Evolutionary conservation across 2,329 filamentous ascomycete genomes (phyloP), one percentile per base, ranked within the genome.

Genomic region (Colletotrichum cordylinicola): DNA sequence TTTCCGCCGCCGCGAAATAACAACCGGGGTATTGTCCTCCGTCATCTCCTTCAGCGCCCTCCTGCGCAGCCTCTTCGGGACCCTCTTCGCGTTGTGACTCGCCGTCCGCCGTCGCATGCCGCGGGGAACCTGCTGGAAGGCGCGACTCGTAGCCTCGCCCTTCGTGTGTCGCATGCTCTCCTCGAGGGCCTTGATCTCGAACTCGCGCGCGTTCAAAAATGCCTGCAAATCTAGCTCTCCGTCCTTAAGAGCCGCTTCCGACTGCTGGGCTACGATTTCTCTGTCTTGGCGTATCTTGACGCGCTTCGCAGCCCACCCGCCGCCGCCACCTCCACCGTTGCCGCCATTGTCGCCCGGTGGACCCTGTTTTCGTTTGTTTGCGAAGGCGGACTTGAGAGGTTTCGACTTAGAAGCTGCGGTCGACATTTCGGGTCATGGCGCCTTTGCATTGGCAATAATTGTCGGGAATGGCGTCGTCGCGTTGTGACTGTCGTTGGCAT

Each of bases 51-150:
- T 87, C 80, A 88, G 90, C 1, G 95, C 96, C 79, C 94, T 90
- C 52, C 86, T 86, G 72, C 94, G 91, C 81, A 98, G 85, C 77
- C 95, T 88, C 82, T 93, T 94, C 4, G 97, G 97, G 18, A 99
- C 93, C 77, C 94, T 91, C 85, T 96, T 98, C 43, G 94, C 94
- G 89, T 99, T 98, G 85, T 99, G 97, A 83, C 96, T 98, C 24
- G 96, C 97, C 0, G 96, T 98, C 80, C 97, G 90, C 78, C 97
- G 90, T 78, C 97, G 90, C 90, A 99, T 87, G 66, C 93, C 93
- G 79, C 95, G 91, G 2, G 97, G 97, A 7, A 99, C 94, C 79
- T 95, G 92, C 84, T 99, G 97, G 81, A 98, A 98, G 16, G 96
- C 96, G 67, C 96, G 91, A 73, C 91, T 93, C 58, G 91, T 87